Percentiles rank a stretch among this genome's conserved stretches.
These are phyloP conservation scores for Mycosarcoma mackinlayi DNA, from an alignment of 1,284 basidiomycete genomes.

Conservation along the genomic window DNA sequence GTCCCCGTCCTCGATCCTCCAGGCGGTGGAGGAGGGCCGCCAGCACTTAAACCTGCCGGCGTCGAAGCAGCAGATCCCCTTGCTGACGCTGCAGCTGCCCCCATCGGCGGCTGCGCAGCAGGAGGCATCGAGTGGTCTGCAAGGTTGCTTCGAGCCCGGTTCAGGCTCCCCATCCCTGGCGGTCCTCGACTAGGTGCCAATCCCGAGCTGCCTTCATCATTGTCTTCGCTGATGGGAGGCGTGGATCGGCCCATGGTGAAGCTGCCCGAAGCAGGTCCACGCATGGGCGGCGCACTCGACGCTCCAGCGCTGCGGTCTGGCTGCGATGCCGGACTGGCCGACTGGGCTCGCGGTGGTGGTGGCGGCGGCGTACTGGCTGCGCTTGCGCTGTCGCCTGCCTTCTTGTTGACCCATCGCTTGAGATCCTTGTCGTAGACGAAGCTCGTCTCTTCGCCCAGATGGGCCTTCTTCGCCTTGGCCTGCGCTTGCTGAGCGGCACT, in stretches of 20 bases:
- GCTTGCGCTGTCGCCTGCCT: conserved; percentile 70
- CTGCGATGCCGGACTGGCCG: conserved; percentile 58
- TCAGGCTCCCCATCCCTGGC: conserved; percentile 26
- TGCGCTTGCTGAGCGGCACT: conserved; percentile 67
- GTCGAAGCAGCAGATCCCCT: conserved; percentile 16
- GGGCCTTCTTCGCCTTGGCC: conserved; percentile 73
- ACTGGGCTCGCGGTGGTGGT: conserved; percentile 52
- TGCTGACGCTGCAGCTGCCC: not conserved
- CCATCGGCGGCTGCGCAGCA: conserved; percentile 52
- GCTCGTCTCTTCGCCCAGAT: conserved; percentile 87
- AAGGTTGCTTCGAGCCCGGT: conserved; percentile 54
- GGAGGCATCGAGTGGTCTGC: conserved; percentile 58
- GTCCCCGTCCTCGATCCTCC: conserved; percentile 37
- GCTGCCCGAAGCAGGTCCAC: conserved; percentile 23
- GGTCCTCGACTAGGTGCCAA: conserved; percentile 22
- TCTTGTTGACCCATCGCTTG: conserved; percentile 96
- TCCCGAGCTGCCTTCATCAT: conserved; percentile 37
- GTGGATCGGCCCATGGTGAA: conserved; percentile 34
- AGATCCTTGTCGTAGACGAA: conserved; percentile 95
- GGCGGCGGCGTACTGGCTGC: conserved; percentile 56
- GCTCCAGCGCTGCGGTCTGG: conserved; percentile 35
- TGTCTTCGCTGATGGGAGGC: conserved; percentile 46
- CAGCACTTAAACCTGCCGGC: conserved; percentile 13
- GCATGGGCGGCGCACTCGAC: conserved; percentile 37
- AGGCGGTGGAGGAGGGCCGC: conserved; percentile 43